A percentile compares a stretch with the other conserved stretches of the same genome.
Conservation (phyloP, 1,284 basidiomycete species). For the Tylopilus sp. region DNA sequence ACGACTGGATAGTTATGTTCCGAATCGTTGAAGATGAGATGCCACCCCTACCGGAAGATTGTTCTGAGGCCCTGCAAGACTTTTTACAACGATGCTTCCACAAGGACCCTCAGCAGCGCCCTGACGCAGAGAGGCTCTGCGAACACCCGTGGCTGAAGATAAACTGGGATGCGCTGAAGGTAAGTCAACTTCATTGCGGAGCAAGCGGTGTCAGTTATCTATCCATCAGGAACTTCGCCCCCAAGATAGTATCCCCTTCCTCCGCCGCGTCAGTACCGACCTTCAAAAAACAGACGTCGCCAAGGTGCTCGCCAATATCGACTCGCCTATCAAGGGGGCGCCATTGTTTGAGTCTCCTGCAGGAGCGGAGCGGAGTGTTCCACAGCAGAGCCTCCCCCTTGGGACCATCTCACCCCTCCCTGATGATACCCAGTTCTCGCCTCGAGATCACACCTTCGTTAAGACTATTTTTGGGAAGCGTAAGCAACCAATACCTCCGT, state of each 20-base stretch:
- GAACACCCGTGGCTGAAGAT: constrained; percentile 88
- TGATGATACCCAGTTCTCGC: constrained; percentile 49
- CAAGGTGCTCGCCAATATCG: constrained; percentile 52
- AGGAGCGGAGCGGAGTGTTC: constrained; percentile 25
- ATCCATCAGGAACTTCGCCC: constrained; percentile 66
- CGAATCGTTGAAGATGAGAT: constrained; percentile 90
- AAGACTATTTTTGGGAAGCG: constrained; percentile 92
- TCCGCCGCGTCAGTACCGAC: constrained; percentile 85
- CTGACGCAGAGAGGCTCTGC: constrained; percentile 78
- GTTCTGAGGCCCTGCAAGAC: constrained; percentile 69
- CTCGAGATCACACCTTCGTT: constrained; percentile 78
- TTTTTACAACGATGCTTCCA: constrained; percentile 85
- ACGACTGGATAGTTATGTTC: constrained; percentile 72
- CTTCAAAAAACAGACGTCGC: constrained; percentile 67
- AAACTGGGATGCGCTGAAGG: constrained; percentile 75
- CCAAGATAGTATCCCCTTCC: constrained; percentile 92
- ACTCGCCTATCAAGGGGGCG: constrained; percentile 44
- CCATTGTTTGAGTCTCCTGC: constrained; percentile 38
- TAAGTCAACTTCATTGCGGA: constrained; percentile 32
- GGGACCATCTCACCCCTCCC: constrained; percentile 35
- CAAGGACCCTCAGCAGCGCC: constrained; percentile 79
- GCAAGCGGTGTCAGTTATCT: constrained; percentile 8
- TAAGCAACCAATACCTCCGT: constrained; percentile 40
- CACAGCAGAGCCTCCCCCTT: constrained; percentile 37
- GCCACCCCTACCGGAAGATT: constrained; percentile 80